A percentile compares a stretch with the other conserved stretches of the same genome.
phyloP scores from a whole-genome alignment of 306 rosid species.

The Ochetophila trinervis region DNA sequence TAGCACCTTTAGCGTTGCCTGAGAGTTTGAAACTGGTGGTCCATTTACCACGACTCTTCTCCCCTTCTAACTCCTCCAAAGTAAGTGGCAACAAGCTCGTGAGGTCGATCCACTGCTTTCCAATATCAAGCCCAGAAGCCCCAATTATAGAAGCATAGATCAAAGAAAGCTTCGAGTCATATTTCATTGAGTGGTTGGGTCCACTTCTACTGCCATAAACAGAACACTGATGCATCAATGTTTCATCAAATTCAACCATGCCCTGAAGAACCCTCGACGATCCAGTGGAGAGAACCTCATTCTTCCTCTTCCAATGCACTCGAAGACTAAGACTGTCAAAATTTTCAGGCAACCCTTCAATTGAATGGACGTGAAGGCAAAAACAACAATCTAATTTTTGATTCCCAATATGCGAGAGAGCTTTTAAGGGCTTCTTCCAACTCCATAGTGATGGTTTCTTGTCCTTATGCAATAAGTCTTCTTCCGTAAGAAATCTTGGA shows the following conservation, averaged over 20 bases:
- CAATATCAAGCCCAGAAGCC: conserved; percentile 45
- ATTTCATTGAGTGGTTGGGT: conserved; percentile 48
- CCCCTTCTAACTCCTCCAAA: conserved; percentile 63
- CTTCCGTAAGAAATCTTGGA: conserved; percentile 33
- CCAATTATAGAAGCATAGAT: conserved; percentile 54
- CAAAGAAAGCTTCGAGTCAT: conserved; percentile 51
- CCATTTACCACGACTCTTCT: conserved; percentile 62
- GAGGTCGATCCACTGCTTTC: conserved; percentile 62
- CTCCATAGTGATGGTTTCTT: conserved; percentile 58
- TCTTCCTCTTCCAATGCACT: conserved; percentile 69
- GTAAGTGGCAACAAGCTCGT: conserved; percentile 66
- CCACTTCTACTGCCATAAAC: conserved; percentile 53
- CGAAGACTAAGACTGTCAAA: conserved; percentile 42
- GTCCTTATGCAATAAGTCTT: conserved; percentile 35
- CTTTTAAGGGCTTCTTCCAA: conserved; percentile 83
- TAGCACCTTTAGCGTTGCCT: conserved; percentile 73
- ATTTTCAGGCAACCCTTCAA: conserved; percentile 55
- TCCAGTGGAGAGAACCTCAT: conserved; percentile 41
- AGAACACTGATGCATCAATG: conserved; percentile 50
- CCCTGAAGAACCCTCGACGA: conserved; percentile 47
- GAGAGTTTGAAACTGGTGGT: conserved; percentile 64
- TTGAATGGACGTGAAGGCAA: conserved; percentile 59
- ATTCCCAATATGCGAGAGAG: conserved; percentile 55
- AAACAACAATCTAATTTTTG: conserved; percentile 55
- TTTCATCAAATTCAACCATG: conserved; percentile 51